Percentiles rank a stretch among this genome's conserved stretches.
phyloP scores from a whole-genome alignment of 106 monocot genomes.

The Allium sativum region DNA sequence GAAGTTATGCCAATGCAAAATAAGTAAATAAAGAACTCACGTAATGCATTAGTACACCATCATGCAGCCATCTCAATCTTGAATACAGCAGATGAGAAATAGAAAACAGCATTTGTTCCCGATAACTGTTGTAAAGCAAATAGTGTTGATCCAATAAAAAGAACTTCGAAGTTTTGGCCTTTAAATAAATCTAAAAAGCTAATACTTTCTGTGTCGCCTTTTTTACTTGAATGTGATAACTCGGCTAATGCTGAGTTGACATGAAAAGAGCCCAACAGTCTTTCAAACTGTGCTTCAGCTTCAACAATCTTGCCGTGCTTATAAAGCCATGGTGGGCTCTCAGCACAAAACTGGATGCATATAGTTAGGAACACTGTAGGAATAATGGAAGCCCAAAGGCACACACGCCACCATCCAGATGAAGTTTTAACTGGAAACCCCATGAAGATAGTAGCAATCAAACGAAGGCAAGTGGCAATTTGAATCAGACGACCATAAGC shows the following conservation, averaged over 20 bases:
- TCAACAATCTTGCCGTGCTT: constrained; percentile 76
- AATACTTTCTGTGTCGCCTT: constrained; percentile 56
- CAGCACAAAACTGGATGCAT: constrained; percentile 86
- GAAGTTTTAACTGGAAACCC: constrained; percentile 74
- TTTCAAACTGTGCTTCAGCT: constrained; percentile 73
- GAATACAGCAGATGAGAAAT: constrained; percentile 76
- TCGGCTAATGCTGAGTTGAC: constrained; percentile 72
- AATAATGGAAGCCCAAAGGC: constrained; percentile 72
- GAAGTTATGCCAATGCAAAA: too few relatives aligned
- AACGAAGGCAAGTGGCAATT: constrained; percentile 93
- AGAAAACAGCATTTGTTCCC: too few relatives aligned
- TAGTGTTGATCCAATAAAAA: too few relatives aligned
- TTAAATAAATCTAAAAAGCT: constrained; percentile 53
- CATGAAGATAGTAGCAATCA: constrained; percentile 60
- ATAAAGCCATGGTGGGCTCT: constrained; percentile 95
- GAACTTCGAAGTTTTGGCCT: constrained; percentile 63
- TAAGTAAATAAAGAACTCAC: too few relatives aligned
- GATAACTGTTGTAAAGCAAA: too few relatives aligned
- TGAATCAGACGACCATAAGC: constrained; percentile 97
- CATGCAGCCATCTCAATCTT: constrained; percentile 57
- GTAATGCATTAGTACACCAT: too few relatives aligned
- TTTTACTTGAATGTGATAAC: constrained; percentile 47
- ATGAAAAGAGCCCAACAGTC: constrained; percentile 48
- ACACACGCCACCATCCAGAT: constrained; percentile 87
- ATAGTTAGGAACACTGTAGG: constrained; percentile 73